A percentile compares a stretch with the other conserved stretches of the same genome.
phyloP scores from a whole-genome alignment of 805 yeast species.

The Torulaspora gathmanii region DNA sequence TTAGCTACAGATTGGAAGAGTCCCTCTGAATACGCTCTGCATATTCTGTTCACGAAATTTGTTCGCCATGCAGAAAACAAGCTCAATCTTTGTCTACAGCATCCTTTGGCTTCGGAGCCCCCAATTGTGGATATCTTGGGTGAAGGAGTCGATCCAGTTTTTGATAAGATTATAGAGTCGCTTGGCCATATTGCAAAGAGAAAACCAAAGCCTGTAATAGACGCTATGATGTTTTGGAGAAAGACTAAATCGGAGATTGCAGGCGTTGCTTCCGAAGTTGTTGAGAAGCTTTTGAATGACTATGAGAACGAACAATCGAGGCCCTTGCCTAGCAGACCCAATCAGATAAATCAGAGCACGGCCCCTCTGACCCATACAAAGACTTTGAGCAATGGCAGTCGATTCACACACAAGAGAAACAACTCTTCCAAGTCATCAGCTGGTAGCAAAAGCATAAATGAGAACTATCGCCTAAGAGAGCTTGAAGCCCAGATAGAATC shows the following conservation, averaged over 20 bases:
- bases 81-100: constrained; percentile 62
- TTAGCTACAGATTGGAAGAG: constrained; percentile 56
- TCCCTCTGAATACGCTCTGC: constrained; percentile 87
- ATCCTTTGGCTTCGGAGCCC: constrained; percentile 63
- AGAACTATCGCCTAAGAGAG: constrained; percentile 54
- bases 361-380: constrained; percentile 30
- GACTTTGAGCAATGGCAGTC: constrained; percentile 33
- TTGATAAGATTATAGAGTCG: constrained; percentile 80
- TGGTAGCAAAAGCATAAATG: constrained; percentile 32
- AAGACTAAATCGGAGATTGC: constrained; percentile 88
- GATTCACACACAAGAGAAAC: constrained; percentile 45
- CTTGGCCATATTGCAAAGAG: constrained; percentile 85
- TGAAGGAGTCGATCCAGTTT: constrained; percentile 79
- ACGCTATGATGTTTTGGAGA: constrained; percentile 98
- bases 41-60: constrained; percentile 90
- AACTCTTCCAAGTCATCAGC: constrained; percentile 45
- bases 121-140: constrained; percentile 73
- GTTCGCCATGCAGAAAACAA: constrained; percentile 91
- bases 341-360: constrained; percentile 7
- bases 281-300: constrained; percentile 42
- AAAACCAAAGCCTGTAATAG: constrained; percentile 93
- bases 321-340: constrained; percentile 2
- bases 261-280: constrained; percentile 51
- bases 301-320: constrained; percentile 27
- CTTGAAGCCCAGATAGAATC: constrained; percentile 38